Conservation (phyloP, 345 rosid species). For the Eucalyptus regnans region DNA sequence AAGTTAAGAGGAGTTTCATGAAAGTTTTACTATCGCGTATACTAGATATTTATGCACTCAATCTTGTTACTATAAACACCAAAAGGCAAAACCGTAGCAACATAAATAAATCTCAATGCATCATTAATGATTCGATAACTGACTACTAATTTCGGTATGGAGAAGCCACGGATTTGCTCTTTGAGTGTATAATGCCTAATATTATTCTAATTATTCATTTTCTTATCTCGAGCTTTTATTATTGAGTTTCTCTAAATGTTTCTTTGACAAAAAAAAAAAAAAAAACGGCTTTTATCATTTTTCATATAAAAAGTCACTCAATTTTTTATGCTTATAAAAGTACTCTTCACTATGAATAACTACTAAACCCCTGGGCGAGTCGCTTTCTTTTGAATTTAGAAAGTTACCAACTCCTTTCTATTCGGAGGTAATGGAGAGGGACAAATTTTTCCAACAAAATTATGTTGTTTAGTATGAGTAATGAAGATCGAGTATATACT, state of each 20-base stretch:
- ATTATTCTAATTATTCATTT: too few species aligned
- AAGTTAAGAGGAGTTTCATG: too few species aligned
- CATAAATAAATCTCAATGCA: fast-evolving
- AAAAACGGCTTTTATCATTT: not conserved
- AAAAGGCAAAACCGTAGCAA: too few species aligned
- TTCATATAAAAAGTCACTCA: not conserved
- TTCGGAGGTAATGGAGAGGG: not conserved
- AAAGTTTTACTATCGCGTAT: not conserved
- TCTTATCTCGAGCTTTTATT: too few species aligned
- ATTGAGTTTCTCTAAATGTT: not conserved
- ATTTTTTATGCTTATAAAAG: not conserved
- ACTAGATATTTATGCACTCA: fast-evolving
- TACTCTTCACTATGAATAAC: not conserved
- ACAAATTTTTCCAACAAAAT: not conserved
- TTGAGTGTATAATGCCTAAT: not conserved
- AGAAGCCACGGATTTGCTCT: too few species aligned
- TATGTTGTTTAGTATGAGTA: not conserved
- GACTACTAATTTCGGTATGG: fast-evolving
- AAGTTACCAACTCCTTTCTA: not conserved
- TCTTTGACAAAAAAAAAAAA: too few species aligned
- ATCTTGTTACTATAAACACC: not conserved
- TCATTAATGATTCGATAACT: too few species aligned
- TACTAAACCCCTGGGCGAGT: not conserved
- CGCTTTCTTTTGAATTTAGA: not conserved
- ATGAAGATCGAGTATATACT: not conserved